Conservation (phyloP, 2,329 filamentous ascomycete genomes). For the Lasiodiplodia citricola region DNA sequence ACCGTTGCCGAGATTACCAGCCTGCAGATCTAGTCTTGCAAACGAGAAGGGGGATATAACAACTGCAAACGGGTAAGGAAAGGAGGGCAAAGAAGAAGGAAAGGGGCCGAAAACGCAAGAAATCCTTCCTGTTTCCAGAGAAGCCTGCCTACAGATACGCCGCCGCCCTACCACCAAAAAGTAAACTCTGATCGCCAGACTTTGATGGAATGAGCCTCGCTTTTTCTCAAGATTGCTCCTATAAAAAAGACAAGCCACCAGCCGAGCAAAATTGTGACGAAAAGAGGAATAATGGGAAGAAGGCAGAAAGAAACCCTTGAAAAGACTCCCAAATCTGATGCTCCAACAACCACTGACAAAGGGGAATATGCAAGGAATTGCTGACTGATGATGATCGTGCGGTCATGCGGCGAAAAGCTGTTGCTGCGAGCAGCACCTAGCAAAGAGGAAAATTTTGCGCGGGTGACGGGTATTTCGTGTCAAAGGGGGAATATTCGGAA, state of each 20-base stretch:
- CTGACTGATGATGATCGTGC: constrained; percentile 23
- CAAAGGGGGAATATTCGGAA: constrained; percentile 10
- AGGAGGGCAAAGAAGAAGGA: not conserved
- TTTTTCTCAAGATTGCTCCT: constrained; percentile 18
- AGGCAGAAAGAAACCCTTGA: constrained; percentile 2
- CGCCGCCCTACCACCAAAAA: constrained; percentile 4
- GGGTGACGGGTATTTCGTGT: constrained; percentile 22
- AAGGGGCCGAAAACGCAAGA: not conserved
- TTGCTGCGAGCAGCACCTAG: constrained; percentile 1
- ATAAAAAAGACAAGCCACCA: constrained; percentile 14
- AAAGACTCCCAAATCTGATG: constrained; percentile 8
- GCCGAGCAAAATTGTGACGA: not conserved
- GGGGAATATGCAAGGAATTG: constrained; percentile 25
- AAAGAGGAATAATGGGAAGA: not conserved
- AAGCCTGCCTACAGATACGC: constrained; percentile 21
- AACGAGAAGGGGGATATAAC: not conserved
- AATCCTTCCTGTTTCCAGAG: constrained; percentile 19
- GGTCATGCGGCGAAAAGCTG: constrained; percentile 15
- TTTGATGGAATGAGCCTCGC: constrained; percentile 15
- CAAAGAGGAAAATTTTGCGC: constrained; percentile 5
- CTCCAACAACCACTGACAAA: constrained; percentile 23
- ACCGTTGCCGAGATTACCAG: not conserved
- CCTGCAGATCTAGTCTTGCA: constrained; percentile 6
- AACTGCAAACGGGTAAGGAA: not conserved
- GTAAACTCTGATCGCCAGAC: constrained; percentile 6